phyloP scores from a whole-genome alignment of 768 basidiomycete genomes.

The Lactarius quietus region DNA sequence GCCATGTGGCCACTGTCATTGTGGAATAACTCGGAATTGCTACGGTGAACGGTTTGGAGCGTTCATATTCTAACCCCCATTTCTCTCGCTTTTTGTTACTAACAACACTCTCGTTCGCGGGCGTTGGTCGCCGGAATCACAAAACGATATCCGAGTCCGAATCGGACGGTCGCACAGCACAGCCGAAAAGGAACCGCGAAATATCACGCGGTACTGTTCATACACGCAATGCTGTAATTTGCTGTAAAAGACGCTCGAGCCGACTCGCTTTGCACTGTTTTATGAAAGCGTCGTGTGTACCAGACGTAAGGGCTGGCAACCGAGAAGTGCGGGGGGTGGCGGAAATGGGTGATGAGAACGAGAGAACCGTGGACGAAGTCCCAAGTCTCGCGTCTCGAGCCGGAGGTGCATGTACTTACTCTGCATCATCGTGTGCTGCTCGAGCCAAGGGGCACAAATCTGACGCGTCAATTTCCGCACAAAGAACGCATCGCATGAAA shows the following conservation, averaged over 20 bases:
- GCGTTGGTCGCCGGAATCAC: neutral
- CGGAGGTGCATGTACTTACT: neutral
- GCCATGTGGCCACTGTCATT: neutral
- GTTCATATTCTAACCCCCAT: neutral
- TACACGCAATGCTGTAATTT: neutral
- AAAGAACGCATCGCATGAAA: neutral
- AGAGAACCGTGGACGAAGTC: neutral
- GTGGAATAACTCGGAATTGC: neutral
- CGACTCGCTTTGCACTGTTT: neutral
- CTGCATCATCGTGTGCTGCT: neutral
- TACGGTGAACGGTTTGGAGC: too few relatives aligned
- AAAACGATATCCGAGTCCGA: neutral
- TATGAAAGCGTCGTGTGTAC: neutral
- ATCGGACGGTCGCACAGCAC: neutral
- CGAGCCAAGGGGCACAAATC: neutral
- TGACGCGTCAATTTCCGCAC: constrained; percentile 1
- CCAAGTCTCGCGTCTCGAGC: neutral
- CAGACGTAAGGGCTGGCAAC: neutral
- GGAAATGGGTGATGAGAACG: neutral
- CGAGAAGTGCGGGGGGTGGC: neutral
- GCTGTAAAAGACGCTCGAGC: neutral
- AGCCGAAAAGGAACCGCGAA: constrained; percentile 1
- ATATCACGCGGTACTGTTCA: neutral
- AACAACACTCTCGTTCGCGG: neutral
- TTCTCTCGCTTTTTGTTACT: too few relatives aligned